These are phyloP conservation scores for Cladosporium sp. DNA, from an alignment of 2,329 filamentous ascomycete species.

Conservation along the genomic window DNA sequence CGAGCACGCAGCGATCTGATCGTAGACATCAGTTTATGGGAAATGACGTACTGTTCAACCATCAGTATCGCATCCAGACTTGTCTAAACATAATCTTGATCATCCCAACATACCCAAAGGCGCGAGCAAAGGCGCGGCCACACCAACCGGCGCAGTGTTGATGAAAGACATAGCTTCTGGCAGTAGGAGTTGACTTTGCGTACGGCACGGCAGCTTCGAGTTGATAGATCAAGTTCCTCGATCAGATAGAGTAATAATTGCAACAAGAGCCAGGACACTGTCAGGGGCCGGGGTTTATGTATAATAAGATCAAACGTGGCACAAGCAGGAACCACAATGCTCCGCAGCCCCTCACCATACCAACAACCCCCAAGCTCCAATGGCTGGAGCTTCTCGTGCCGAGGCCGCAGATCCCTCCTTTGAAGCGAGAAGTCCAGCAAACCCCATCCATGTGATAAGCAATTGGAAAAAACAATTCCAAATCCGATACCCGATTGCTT, in stretches of 20 bases:
- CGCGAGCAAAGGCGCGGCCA: slow-evolving; percentile 13
- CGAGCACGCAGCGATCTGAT: neutral
- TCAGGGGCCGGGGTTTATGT: neutral
- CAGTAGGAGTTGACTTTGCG: neutral
- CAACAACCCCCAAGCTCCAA: neutral
- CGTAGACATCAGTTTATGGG: neutral
- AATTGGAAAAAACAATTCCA: neutral
- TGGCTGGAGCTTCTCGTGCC: neutral
- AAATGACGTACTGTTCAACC: neutral
- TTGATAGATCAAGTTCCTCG: neutral
- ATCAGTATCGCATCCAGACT: neutral
- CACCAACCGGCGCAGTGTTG: slow-evolving; percentile 12
- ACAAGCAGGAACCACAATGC: neutral
- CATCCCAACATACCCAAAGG: slow-evolving; percentile 7
- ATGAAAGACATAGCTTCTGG: slow-evolving; percentile 12
- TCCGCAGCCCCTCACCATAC: neutral
- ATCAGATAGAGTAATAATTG: neutral
- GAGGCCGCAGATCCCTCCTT: neutral
- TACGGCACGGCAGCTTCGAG: neutral
- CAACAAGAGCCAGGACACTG: neutral
- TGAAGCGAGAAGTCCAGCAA: neutral
- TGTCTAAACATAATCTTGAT: neutral
- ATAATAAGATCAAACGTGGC: neutral
- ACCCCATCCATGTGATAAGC: neutral
- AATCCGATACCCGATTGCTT: neutral